Base-by-base conservation (phyloP, 768 basidiomycete genomes). In the Rubroboletus pulcherrimus region DNA sequence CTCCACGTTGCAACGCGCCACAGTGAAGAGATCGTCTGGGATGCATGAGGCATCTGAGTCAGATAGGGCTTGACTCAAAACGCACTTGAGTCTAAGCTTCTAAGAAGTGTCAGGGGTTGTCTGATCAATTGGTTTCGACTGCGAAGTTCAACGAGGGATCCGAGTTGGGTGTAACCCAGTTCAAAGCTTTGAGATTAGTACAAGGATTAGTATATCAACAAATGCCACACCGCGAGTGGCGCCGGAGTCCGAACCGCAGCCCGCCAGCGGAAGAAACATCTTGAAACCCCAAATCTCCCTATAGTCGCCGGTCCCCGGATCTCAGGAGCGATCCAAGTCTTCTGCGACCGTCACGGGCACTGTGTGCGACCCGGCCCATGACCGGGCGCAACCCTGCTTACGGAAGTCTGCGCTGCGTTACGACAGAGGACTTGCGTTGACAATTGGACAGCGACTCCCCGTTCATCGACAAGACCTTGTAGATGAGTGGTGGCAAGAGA, bases 401-500 rank as follows among this genome's bases (percentile, higher is more conserved):
- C 40, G 39, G 35, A 50, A 51, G 34, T 55, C 19, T 35, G n/a
- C 26, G 12, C n/a, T 26, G 31, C 7, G n/a, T 43, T 44, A 31
- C 47, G 44, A 39, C 37, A 11, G 9, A 24, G 8, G 53, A 54
- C 43, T 29, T 14, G 12, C n/a, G 7, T 51, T 48, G 48, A 45
- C 24, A 24, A 12, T 33, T 49, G 31, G 19, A 19, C 35, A 5
- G 15, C 15, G 12, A 29, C 19, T 21, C 19, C n/a, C 24, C 2
- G 7, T 30, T 42, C 21, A 14, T 29, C 15, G 26, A 44, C 37
- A 41, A n/a, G 24, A 33, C 34, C 30, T 38, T 6, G 29, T 30
- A 51, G 24, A 67, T 67, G 66, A 58, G 29, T 19, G 49, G 57
- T 12, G 55, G 41, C 45, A 67, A 67, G 43, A 59, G 66, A 51